These are phyloP conservation scores for Phytopythium delawarense DNA, from an alignment of 352 stramenopile genomes.

Conservation along the genomic window DNA sequence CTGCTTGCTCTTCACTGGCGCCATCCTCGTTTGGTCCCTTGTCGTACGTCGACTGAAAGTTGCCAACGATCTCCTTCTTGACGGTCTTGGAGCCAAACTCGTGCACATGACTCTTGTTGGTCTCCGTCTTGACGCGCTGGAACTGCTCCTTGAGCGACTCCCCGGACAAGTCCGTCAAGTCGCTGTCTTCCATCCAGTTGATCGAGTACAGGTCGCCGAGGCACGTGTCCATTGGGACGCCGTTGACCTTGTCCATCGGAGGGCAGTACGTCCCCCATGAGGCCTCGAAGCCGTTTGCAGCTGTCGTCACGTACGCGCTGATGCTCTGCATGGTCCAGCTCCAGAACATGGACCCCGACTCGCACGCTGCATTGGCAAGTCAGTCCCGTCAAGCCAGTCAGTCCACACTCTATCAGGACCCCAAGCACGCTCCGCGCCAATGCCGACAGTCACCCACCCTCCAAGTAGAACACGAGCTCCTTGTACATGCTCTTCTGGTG, in stretches of 20 bases:
- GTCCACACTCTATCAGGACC: not conserved
- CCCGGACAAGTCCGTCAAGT: constrained; percentile 67
- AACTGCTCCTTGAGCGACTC: constrained; percentile 84
- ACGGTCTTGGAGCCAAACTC: constrained; percentile 60
- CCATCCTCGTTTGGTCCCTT: constrained; percentile 23
- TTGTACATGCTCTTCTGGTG: constrained; percentile 84
- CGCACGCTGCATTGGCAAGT: constrained; percentile 53
- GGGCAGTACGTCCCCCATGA: constrained; percentile 90
- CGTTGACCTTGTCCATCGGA: constrained; percentile 67
- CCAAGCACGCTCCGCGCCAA: too few relatives aligned
- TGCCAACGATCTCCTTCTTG: constrained; percentile 71
- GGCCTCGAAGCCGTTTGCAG: constrained; percentile 83
- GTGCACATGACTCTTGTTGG: constrained; percentile 80
- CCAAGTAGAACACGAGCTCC: constrained; percentile 90
- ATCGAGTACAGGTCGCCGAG: constrained; percentile 89
- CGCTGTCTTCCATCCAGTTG: constrained; percentile 91
- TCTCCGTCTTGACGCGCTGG: constrained; percentile 61
- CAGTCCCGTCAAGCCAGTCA: not conserved
- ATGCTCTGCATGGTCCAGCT: constrained; percentile 67
- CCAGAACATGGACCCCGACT: constrained; percentile 90
- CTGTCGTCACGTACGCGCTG: constrained; percentile 88
- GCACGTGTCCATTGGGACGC: constrained; percentile 68
- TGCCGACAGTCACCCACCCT: constrained; percentile 28
- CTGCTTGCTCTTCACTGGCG: constrained; percentile 4
- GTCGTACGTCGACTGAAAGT: constrained; percentile 83